phyloP scores from a whole-genome alignment of 306 rosid species.

The Malus fusca region DNA sequence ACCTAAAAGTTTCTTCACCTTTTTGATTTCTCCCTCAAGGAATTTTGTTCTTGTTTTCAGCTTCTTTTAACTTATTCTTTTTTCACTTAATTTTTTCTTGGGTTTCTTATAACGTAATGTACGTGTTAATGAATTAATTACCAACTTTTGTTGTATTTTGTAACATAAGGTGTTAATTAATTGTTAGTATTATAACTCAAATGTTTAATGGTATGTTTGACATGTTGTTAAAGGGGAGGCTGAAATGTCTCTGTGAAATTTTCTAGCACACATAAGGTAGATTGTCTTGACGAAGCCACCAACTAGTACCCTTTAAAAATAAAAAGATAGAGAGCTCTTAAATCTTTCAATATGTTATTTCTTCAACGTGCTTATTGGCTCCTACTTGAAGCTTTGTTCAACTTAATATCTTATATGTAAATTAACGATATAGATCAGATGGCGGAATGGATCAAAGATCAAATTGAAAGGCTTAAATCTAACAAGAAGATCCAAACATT shows the following conservation, averaged over 20 bases:
- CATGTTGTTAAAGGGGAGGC: neutral
- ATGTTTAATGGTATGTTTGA: conserved; percentile 37
- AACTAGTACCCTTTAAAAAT: too few relatives aligned
- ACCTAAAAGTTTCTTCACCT: conserved; percentile 16
- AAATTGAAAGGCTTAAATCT: neutral
- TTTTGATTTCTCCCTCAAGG: conserved; percentile 1
- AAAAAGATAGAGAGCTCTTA: too few relatives aligned
- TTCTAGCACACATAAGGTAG: too few relatives aligned
- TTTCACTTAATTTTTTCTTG: neutral
- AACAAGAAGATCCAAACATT: neutral
- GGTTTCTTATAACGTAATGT: conserved; percentile 7
- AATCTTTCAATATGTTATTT: too few relatives aligned
- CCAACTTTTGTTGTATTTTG: conserved; percentile 24
- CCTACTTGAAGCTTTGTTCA: neutral
- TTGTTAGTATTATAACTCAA: conserved; percentile 22
- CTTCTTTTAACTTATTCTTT: neutral
- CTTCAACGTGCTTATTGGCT: neutral
- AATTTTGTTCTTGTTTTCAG: neutral
- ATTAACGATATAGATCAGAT: neutral
- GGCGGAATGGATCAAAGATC: neutral
- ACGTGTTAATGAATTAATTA: conserved; percentile 23
- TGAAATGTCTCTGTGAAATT: too few relatives aligned
- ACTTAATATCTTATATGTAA: too few relatives aligned
- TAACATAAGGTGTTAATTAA: conserved; percentile 32
- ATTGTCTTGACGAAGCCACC: too few relatives aligned